A percentile compares a stretch with the other conserved stretches of the same genome.
Conservation (phyloP, 2,329 filamentous ascomycete genomes). For the Cladophialophora carrionii region DNA sequence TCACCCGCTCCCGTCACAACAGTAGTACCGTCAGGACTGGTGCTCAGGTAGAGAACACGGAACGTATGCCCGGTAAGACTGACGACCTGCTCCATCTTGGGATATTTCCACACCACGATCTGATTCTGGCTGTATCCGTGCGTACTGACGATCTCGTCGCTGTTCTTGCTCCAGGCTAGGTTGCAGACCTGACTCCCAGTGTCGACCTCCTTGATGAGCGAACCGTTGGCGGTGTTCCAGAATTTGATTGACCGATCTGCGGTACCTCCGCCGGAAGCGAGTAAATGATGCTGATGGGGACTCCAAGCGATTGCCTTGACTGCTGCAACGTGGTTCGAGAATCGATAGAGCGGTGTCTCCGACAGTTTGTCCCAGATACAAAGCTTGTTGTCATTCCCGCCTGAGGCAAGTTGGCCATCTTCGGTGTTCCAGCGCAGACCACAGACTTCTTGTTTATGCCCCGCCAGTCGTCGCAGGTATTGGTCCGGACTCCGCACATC, state of each 20-base stretch:
- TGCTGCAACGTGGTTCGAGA: constrained; percentile 90
- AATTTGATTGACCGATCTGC: constrained; percentile 97
- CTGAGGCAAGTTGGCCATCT: constrained; percentile 90
- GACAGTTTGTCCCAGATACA: constrained; percentile 98
- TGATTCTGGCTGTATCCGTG: constrained; percentile 98
- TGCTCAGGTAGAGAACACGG: constrained; percentile 91
- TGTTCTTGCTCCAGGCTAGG: constrained; percentile 94
- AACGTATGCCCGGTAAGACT: constrained; percentile 96
- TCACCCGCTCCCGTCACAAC: constrained; percentile 96
- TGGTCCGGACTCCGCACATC: constrained; percentile 93
- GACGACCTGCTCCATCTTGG: constrained; percentile 94
- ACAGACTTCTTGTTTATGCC: constrained; percentile 98
- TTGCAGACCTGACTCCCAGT: constrained; percentile 99
- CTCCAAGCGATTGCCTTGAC: constrained; percentile 99
- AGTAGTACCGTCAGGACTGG: constrained; percentile 92
- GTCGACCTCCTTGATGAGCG: constrained; percentile 82
- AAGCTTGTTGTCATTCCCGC: constrained; percentile 97
- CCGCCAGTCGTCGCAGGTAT: constrained; percentile 81
- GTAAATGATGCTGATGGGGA: constrained; percentile 86
- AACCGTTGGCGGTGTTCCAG: constrained; percentile 89
- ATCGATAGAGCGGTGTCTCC: constrained; percentile 91
- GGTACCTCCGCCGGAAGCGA: constrained; percentile 95
- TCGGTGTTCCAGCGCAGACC: constrained; percentile 97
- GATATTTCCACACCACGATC: constrained; percentile 99
- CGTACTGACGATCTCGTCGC: constrained; percentile 94